Percentiles rank a stretch among this genome's conserved stretches.
Evolutionary conservation across 2,329 filamentous ascomycete species (phyloP).

Genomic region (Trichoderma harzianum): DNA sequence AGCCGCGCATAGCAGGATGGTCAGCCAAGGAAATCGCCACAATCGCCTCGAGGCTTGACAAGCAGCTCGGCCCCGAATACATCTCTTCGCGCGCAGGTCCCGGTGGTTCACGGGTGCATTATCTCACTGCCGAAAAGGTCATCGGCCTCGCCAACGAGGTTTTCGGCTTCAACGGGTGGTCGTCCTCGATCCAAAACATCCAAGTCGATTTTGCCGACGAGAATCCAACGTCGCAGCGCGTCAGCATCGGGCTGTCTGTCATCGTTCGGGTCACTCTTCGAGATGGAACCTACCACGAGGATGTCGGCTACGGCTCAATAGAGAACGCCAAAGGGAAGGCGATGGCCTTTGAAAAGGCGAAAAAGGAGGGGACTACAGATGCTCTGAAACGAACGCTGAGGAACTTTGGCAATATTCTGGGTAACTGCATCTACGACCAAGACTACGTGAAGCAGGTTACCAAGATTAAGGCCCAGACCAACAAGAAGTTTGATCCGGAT

Average conservation of each 20-base stretch:
- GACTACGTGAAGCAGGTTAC: slow-evolving; percentile 87
- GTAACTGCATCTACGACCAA: slow-evolving; percentile 99
- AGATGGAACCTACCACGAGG: slow-evolving; percentile 96
- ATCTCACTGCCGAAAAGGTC: slow-evolving; percentile 93
- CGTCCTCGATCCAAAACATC: slow-evolving; percentile 88
- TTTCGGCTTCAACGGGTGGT: slow-evolving; percentile 98
- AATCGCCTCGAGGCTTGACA: slow-evolving; percentile 80
- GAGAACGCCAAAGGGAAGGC: slow-evolving; percentile 96
- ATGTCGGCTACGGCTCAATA: slow-evolving; percentile 93
- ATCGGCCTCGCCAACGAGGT: slow-evolving; percentile 94
- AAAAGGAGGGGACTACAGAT: slow-evolving; percentile 97
- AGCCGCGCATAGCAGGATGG: slow-evolving; percentile 70
- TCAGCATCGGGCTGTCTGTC: slow-evolving; percentile 83
- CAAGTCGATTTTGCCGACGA: slow-evolving; percentile 96
- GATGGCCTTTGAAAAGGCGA: slow-evolving; percentile 94
- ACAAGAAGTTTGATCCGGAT: slow-evolving; percentile 71
- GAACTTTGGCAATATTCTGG: slow-evolving; percentile 92
- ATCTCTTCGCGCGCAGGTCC: slow-evolving; percentile 83
- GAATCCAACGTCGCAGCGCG: slow-evolving; percentile 69
- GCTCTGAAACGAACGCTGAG: slow-evolving; percentile 84
- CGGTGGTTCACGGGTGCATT: slow-evolving; percentile 82
- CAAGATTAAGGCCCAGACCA: slow-evolving; percentile 75
- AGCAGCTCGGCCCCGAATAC: slow-evolving; percentile 93
- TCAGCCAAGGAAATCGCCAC: slow-evolving; percentile 89
- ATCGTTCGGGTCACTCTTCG: slow-evolving; percentile 85